These are phyloP conservation scores for Diaporthe sp. DNA, from an alignment of 2,329 filamentous ascomycete species.

Conservation along the genomic window DNA sequence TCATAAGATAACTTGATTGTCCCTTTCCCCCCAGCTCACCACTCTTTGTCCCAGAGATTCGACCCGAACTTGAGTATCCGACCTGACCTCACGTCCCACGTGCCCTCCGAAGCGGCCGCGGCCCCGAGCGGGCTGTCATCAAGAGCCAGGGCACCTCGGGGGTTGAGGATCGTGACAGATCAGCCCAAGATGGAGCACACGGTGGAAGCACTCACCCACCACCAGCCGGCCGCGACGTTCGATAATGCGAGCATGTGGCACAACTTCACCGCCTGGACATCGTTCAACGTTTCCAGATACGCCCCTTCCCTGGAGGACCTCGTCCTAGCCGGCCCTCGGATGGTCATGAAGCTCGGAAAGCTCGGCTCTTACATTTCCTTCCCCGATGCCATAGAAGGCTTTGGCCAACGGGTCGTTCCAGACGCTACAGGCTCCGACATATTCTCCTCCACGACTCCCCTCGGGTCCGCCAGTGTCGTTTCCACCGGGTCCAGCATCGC, in stretches of 20 bases:
- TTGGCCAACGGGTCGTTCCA: slow-evolving; percentile 72
- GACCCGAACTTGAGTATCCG: slow-evolving; percentile 10
- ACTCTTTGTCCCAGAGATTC: not conserved
- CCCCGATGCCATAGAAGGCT: slow-evolving; percentile 72
- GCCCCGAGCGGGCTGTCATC: slow-evolving; percentile 28
- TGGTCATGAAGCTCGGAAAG: slow-evolving; percentile 77
- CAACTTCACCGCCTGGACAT: slow-evolving; percentile 69
- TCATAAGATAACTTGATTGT: not conserved
- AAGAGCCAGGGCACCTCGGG: slow-evolving; percentile 13
- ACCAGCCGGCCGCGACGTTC: slow-evolving; percentile 49
- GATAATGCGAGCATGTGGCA: slow-evolving; percentile 63
- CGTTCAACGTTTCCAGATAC: slow-evolving; percentile 70
- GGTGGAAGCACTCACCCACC: slow-evolving; percentile 33
- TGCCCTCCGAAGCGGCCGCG: slow-evolving; percentile 27
- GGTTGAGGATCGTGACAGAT: slow-evolving; percentile 17
- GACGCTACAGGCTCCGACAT: slow-evolving; percentile 66
- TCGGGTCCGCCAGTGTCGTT: slow-evolving; percentile 65
- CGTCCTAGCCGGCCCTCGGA: slow-evolving; percentile 77
- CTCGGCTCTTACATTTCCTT: slow-evolving; percentile 74
- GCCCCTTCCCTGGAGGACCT: slow-evolving; percentile 78
- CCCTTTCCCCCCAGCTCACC: not conserved
- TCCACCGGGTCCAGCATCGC: slow-evolving; percentile 60
- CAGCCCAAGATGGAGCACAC: slow-evolving; percentile 39
- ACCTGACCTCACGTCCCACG: slow-evolving; percentile 10
- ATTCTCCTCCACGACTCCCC: slow-evolving; percentile 51